A percentile compares a stretch with the other conserved stretches of the same genome.
Conservation (phyloP, 2,329 filamentous ascomycete species). For the Sclerotinia glacialis region DNA sequence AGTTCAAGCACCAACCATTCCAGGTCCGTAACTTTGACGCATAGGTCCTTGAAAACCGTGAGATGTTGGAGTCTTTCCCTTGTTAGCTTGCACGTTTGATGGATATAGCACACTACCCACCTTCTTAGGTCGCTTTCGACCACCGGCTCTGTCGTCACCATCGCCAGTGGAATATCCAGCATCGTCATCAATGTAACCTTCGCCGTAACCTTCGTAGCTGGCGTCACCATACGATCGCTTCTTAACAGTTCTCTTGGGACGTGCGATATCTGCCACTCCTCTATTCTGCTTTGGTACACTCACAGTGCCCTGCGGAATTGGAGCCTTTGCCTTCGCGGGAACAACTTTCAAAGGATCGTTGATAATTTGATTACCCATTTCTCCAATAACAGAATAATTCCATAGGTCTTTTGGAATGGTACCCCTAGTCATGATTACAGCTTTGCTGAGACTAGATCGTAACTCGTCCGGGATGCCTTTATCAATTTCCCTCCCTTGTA, state of each 20-base stretch:
- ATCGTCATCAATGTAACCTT: conserved; percentile 67
- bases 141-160: conserved; percentile 56
- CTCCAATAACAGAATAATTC: conserved; percentile 58
- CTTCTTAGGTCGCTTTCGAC: conserved; percentile 65
- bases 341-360: conserved; percentile 26
- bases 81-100: conserved; percentile 32
- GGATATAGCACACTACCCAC: conserved; percentile 42
- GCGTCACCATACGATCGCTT: conserved; percentile 74
- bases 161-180: conserved; percentile 70
- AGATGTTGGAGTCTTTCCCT: conserved; percentile 31
- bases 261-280: conserved; percentile 37
- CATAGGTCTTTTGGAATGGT: conserved; percentile 53
- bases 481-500: conserved; percentile 54
- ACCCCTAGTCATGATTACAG: conserved; percentile 57
- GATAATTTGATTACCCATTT: conserved; percentile 41
- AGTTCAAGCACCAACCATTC: conserved; percentile 54
- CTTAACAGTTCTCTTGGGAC: conserved; percentile 65
- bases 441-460: conserved; percentile 47
- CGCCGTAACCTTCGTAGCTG: conserved; percentile 72
- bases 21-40: conserved; percentile 52
- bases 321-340: conserved; percentile 22
- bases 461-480: conserved; percentile 51
- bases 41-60: conserved; percentile 34
- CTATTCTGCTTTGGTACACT: conserved; percentile 9
- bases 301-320: not conserved